Evolutionary conservation across 176 grass and related monocot species (phyloP), one percentile per base, ranked within the genome.

Genomic region (Oryza meridionalis): DNA sequence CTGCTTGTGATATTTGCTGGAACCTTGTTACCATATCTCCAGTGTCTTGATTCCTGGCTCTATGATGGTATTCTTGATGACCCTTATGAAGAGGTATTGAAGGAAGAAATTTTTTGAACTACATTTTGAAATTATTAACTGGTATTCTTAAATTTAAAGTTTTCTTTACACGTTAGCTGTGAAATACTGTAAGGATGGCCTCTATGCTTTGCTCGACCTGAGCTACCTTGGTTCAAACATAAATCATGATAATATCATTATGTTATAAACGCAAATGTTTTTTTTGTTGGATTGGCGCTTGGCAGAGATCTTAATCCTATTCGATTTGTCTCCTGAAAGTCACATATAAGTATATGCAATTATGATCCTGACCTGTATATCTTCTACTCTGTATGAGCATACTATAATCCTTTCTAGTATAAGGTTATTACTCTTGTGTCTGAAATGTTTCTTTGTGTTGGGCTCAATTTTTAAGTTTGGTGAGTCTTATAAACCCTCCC

Each of bases 1-100:
- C 75, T 98, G 77, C 72, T 98, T 82, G 79, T 78, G 64, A 88
- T 98, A 80, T 95, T 93, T 44, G 58, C 86, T 42, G 91, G 87
- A 49, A 98, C 79, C 50, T 88, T 98, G 72, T 83, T 98, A 63
- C 96, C 96, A 86, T 98, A 98, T 91, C 92, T 98, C 64, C 87
- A 90, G 42, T 88, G 86, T 43, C 87, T 98, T 73, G 92, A 98
- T 88, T 98, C 96, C 77, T 98, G 95, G 95, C 83, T 98, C 72
- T 98, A 98, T 87, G 91, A 98, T 77, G 93, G 96, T 61, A 95
- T 95, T 90, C 92, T 98, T 91, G 88, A 95, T 90, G 96, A 98
- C 63, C 91, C 96, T 80, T 95, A 90, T 86, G 82, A 92, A 85
- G 96, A 98, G 96, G 95, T 98, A 90, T 66, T 77, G 33, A 82